Base-by-base conservation (phyloP, 2,329 filamentous ascomycete genomes). In the Ilyonectria destructans region DNA sequence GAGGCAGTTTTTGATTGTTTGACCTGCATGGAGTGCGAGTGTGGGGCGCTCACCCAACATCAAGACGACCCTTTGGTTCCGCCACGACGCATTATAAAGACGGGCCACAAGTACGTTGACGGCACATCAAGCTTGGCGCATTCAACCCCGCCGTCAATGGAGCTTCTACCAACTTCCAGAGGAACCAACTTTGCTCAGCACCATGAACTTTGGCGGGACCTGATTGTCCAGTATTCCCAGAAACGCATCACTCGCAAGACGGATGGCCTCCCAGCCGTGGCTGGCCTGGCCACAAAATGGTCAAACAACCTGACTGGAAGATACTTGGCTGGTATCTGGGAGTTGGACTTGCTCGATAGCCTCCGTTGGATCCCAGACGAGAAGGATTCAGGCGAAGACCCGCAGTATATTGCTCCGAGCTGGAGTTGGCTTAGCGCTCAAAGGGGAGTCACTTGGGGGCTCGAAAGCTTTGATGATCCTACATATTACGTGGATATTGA, bases 341-440 rank as follows among this genome's bases (percentile, higher is more conserved):
- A 72, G 21, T 65, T 52, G 4, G 68, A 77, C 31, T 3, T 77
- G 0, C 62, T 73, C 1, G 62, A 66, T 1, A 23, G 60, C 1
- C n/a, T 77, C 1, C 69, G 69, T 1, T 77, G 76, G 76, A 55
- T 62, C 51, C 29, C 71, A 0, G 65, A 71, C 21, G 68, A 74
- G 10, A 40, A 51, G 17, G 68, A 74, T 4, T 29, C 54, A 0
- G 67, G 52, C 0, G 37, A 61, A 13, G 49, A 70, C 10, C 19
- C 31, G 0, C 4, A 57, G 4, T 73, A 71, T 2, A 64, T 74
- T 3, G 69, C 67, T 2, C 75, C 75, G 1, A 77, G 67, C 15
- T 77, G 75, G 75, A 77, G 74, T 23, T 77, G 74, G 75, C 58
- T 77, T 3, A 76, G 75, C 15, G 69, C 62, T 8, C 71, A 74